These are phyloP conservation scores for Talaromyces nanjingensis DNA, from an alignment of 495 filamentous ascomycete genomes.

Conservation along the genomic window DNA sequence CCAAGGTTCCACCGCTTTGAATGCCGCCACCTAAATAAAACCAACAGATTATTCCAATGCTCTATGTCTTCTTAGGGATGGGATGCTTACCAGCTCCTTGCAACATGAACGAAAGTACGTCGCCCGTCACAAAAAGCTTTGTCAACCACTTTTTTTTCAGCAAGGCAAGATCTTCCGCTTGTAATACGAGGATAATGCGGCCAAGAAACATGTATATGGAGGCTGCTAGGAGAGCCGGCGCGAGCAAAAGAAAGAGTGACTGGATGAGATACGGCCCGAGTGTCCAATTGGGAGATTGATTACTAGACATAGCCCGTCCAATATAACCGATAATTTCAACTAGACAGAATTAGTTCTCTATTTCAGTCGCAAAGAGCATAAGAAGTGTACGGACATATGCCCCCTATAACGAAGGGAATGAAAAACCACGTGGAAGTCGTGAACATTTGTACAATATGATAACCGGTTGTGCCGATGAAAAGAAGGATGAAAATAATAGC, in stretches of 20 bases:
- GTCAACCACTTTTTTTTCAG: slow-evolving; percentile 23
- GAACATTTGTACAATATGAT: slow-evolving; percentile 43
- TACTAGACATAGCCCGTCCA: slow-evolving; percentile 38
- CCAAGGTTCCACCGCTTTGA: slow-evolving; percentile 1
- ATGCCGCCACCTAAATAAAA: slow-evolving; percentile 7
- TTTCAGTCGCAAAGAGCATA: neutral
- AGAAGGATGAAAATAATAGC: slow-evolving; percentile 43
- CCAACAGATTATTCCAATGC: slow-evolving; percentile 3
- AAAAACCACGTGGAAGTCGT: slow-evolving; percentile 53
- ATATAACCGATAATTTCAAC: slow-evolving; percentile 55
- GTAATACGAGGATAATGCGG: slow-evolving; percentile 35
- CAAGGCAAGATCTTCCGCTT: slow-evolving; percentile 31
- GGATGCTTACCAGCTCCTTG: slow-evolving; percentile 21
- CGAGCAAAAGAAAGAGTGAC: slow-evolving; percentile 26
- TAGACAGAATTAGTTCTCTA: slow-evolving; percentile 13
- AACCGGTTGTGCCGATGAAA: slow-evolving; percentile 39
- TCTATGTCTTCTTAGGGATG: neutral
- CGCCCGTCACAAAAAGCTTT: slow-evolving; percentile 32
- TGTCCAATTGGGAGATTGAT: slow-evolving; percentile 18
- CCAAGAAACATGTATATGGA: slow-evolving; percentile 55
- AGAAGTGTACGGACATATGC: slow-evolving; percentile 34
- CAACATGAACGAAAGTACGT: slow-evolving; percentile 27
- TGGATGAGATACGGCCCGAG: slow-evolving; percentile 31
- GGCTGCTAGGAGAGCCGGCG: slow-evolving; percentile 36
- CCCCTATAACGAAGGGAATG: slow-evolving; percentile 50